Evolutionary conservation across 176 grass and related monocot genomes (phyloP).

Genomic region (Ensete ventricosum): DNA sequence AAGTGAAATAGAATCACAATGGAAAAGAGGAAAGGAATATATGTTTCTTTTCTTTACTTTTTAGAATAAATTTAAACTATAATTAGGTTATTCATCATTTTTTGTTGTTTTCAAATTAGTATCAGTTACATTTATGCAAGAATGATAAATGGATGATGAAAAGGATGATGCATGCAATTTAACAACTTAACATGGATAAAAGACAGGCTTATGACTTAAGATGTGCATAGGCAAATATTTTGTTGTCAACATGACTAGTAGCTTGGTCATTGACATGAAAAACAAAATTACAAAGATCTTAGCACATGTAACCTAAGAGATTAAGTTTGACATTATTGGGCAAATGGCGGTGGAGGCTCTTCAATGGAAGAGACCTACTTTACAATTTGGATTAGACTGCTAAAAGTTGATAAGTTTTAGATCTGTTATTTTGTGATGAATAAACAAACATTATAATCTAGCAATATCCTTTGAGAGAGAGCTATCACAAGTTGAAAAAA

Average conservation of each 20-base stretch:
- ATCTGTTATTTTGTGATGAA: too few relatives aligned
- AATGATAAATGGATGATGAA: neutral
- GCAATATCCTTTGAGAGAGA: too few relatives aligned
- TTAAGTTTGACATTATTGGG: too few relatives aligned
- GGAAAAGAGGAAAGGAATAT: neutral
- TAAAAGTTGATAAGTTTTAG: too few relatives aligned
- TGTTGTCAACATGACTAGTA: neutral
- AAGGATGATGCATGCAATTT: neutral
- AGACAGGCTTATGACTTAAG: neutral
- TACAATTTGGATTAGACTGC: too few relatives aligned
- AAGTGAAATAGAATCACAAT: neutral
- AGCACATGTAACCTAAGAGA: too few relatives aligned
- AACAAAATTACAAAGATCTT: neutral
- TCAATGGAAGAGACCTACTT: too few relatives aligned
- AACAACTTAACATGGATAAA: neutral
- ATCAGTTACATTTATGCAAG: neutral
- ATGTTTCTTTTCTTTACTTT: neutral
- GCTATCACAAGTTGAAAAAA: too few relatives aligned
- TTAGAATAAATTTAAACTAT: neutral
- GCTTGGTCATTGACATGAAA: neutral
- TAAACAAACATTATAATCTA: too few relatives aligned
- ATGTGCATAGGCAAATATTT: neutral
- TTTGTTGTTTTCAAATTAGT: neutral
- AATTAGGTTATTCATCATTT: neutral
- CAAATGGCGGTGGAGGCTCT: too few relatives aligned